phyloP scores from a whole-genome alignment of 495 filamentous ascomycete species.

The Friedmanniomyces simplex region DNA sequence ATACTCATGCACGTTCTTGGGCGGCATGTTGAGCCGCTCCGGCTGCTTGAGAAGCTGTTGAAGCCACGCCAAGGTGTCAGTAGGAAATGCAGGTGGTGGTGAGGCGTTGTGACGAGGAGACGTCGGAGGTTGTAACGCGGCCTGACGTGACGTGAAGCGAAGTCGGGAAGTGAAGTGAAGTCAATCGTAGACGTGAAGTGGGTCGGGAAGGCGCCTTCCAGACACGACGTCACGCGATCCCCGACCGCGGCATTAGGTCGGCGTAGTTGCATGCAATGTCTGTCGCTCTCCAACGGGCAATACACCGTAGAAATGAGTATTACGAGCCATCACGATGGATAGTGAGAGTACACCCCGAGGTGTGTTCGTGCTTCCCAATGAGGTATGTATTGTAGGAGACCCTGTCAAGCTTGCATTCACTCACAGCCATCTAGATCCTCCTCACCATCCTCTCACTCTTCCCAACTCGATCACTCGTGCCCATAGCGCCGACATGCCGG shows the following conservation, averaged over 20 bases:
- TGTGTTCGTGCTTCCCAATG: conserved; percentile 42
- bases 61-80: background rate
- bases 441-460: conserved; percentile 52
- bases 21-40: background rate
- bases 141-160: too few species aligned
- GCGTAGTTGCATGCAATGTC: too few species aligned
- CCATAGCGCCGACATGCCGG: conserved; percentile 48
- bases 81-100: background rate
- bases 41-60: conserved; percentile 2
- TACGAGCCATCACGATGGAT: background rate
- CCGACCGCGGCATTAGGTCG: background rate
- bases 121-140: too few species aligned
- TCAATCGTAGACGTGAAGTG: too few species aligned
- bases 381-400: conserved; percentile 27
- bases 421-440: conserved; percentile 45
- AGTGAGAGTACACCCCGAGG: conserved; percentile 1
- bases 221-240: conserved; percentile 3
- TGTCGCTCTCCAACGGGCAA: too few species aligned
- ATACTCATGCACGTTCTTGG: background rate
- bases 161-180: too few species aligned
- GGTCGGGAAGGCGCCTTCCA: background rate
- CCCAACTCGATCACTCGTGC: conserved; percentile 49
- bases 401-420: background rate
- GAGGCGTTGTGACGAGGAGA: too few species aligned
- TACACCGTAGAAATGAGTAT: too few species aligned